Evolutionary conservation across 2,329 filamentous ascomycete species (phyloP), one percentile per base, ranked within the genome.

Genomic region (Colletotrichum lupini): DNA sequence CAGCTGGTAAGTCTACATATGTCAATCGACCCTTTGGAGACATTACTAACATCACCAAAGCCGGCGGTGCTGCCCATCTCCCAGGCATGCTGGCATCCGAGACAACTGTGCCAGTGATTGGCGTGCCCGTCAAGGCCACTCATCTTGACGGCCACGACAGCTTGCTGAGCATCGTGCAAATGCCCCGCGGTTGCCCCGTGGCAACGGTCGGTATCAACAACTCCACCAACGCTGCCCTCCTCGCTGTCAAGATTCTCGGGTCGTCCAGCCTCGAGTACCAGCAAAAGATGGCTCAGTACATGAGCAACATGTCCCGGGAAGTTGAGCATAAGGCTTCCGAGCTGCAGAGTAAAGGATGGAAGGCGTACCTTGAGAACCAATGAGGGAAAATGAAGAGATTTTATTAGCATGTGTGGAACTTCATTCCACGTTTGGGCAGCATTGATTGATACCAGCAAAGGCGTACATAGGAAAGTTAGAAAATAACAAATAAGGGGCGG

Each of bases 141-240:
- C 89, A 91, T 26, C 82, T 95, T 6, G 93, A 94, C 78, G 93
- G 93, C 3, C 84, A 92, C 73, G 93, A 95, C 79, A 92, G 90
- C 74, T 82, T 95, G 67, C 84, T 92, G 67, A 93, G 90, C 77
- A 95, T 95, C 76, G 92, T 94, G 4, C 92, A 95, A 79, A 95
- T 95, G 93, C 93, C 93, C 6, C 88, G 88, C 77, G 93, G 93
- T 14, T 89, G 92, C 62, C 93, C 93, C 11, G 91, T 92, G 16
- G 93, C 93, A 6, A 95, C 93, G 0, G 92, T 95, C 4, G 93
- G 91, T 12, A 94, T 95, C 81, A 94, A 94, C 82, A 95, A 95
- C 83, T 93, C 92, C 28, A 92, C 92, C 68, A 95, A 95, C 77
- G 93, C 93, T 0, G 93, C 91, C 0, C 85, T 95, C 22, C 83